Percentiles rank a stretch among this genome's conserved stretches.
Conservation (phyloP, 139 green algal species). For the Chlorella ohadii region DNA sequence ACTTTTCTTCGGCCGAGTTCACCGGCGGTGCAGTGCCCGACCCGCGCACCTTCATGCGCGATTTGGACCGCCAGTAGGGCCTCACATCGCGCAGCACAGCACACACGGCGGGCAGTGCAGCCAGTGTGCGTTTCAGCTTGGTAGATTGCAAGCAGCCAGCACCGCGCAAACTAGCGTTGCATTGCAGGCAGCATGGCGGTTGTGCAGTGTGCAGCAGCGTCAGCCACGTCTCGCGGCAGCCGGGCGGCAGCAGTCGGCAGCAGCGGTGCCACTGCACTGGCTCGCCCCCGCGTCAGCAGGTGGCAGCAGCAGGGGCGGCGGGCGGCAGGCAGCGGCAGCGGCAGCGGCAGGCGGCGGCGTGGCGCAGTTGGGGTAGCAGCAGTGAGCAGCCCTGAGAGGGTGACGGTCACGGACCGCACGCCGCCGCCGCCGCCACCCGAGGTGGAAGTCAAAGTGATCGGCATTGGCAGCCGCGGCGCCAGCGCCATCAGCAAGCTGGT, state of each 20-base stretch:
- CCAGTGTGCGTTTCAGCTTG: no score
- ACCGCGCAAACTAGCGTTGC: not conserved
- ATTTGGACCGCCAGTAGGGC: constrained; percentile 25
- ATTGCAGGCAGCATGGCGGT: not conserved
- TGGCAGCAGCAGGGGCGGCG: not conserved
- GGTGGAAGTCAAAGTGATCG: constrained; percentile 64
- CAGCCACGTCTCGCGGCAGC: no score
- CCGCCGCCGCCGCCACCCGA: constrained; percentile 12
- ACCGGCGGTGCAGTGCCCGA: constrained; percentile 78
- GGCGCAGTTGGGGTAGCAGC: not conserved
- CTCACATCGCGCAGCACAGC: not conserved
- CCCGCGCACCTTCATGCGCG: constrained; percentile 88
- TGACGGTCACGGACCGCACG: constrained; percentile 15
- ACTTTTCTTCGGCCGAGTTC: constrained; percentile 90
- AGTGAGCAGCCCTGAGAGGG: not conserved
- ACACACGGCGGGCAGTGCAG: no score
- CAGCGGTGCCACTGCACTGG: no score
- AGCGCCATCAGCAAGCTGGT: constrained; percentile 66
- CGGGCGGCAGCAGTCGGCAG: no score
- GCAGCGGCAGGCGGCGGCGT: not conserved
- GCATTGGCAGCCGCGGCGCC: constrained; percentile 68
- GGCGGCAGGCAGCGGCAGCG: not conserved
- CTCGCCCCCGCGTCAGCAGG: not conserved
- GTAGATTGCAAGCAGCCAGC: not conserved
- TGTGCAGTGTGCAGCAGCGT: not conserved